A percentile compares a stretch with the other conserved stretches of the same genome.
phyloP scores from a whole-genome alignment of 768 basidiomycete species.

The Mycena floridula region DNA sequence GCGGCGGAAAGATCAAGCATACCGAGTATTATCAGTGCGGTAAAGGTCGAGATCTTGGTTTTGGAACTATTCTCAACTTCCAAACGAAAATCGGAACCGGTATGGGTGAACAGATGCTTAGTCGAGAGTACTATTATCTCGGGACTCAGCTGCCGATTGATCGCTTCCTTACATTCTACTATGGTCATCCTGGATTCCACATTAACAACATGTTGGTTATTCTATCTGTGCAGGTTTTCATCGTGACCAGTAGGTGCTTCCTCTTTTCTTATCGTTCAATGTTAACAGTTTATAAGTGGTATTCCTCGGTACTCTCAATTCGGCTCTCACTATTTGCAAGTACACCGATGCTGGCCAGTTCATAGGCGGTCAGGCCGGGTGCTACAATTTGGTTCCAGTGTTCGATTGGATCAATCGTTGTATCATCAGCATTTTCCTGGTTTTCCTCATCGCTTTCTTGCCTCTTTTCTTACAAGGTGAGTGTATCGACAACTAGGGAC shows the following conservation, averaged over 20 bases:
- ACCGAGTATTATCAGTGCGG: conserved; percentile 99
- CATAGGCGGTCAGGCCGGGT: conserved; percentile 75
- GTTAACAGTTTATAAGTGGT: conserved; percentile 53
- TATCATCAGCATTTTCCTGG: conserved; percentile 97
- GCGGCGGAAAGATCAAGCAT: conserved; percentile 97
- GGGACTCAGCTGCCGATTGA: conserved; percentile 98
- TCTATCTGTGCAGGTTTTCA: conserved; percentile 91
- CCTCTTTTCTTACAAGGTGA: conserved; percentile 92
- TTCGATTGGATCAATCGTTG: conserved; percentile 95
- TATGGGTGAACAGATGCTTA: conserved; percentile 99
- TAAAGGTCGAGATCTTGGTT: conserved; percentile 97
- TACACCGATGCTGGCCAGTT: conserved; percentile 71
- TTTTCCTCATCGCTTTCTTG: conserved; percentile 95
- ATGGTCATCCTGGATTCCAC: conserved; percentile 98
- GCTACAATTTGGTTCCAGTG: conserved; percentile 91
- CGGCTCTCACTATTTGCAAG: conserved; percentile 70
- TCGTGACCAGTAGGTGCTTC: conserved; percentile 72
- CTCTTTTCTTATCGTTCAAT: conserved; percentile 1
- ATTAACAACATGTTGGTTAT: conserved; percentile 99
- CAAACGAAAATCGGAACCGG: conserved; percentile 99
- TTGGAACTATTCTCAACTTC: conserved; percentile 99
- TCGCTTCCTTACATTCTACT: conserved; percentile 99
- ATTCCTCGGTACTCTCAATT: conserved; percentile 90
- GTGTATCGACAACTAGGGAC: background rate
- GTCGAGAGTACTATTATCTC: conserved; percentile 97